phyloP scores from a whole-genome alignment of 2,329 filamentous ascomycete species.

The Penicillium sp. region DNA sequence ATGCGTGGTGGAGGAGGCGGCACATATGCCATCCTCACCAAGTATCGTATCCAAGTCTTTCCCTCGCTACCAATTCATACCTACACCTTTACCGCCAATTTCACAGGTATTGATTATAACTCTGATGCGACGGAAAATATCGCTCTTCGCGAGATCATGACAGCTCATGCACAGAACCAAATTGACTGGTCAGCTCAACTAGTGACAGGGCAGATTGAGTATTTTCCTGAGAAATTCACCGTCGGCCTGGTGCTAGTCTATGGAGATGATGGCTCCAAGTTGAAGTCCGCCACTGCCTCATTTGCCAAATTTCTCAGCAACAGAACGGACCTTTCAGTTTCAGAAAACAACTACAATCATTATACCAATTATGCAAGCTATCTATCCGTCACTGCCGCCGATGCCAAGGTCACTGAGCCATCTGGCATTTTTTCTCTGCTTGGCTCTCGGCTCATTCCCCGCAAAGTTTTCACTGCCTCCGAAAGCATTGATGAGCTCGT shows the following conservation, averaged over 20 bases:
- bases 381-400: background rate
- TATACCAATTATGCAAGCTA: background rate
- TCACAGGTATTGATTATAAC: background rate
- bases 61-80: conserved; percentile 8
- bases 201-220: background rate
- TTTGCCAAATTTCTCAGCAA: background rate
- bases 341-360: background rate
- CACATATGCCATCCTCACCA: conserved; percentile 15
- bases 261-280: background rate
- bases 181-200: background rate
- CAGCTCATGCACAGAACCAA: background rate
- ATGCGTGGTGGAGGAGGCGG: conserved; percentile 45
- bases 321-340: background rate
- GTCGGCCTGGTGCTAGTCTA: background rate
- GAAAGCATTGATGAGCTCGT: background rate
- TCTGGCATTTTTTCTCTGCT: background rate
- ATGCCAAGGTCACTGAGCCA: background rate
- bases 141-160: background rate
- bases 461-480: background rate
- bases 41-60: conserved; percentile 5
- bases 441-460: background rate
- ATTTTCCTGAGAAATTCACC: background rate
- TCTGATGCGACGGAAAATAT: background rate
- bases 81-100: conserved; percentile 6
- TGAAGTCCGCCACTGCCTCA: background rate